Percentiles rank a stretch among this genome's conserved stretches.
These are phyloP conservation scores for Eucalyptus marginata DNA, from an alignment of 345 rosid genomes.

Conservation along the genomic window DNA sequence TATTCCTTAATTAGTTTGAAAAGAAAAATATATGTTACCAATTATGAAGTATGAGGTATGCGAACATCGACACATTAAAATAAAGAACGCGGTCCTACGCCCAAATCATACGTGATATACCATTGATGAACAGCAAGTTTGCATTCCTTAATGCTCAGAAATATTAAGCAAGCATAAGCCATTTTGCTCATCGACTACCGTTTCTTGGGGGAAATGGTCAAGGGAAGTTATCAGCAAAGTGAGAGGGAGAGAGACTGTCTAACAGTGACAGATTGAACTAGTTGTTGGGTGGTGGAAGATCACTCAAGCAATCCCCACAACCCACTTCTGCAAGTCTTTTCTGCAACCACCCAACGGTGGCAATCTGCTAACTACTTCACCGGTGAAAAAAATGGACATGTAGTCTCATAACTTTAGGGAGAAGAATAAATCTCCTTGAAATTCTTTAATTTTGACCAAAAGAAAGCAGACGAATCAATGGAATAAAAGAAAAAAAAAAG, in stretches of 20 bases:
- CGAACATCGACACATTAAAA: fast-evolving
- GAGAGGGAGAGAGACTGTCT: not conserved
- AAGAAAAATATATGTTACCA: fast-evolving
- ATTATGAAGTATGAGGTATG: fast-evolving
- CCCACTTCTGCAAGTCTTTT: not conserved
- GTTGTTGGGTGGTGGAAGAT: not conserved
- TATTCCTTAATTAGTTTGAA: too few relatives aligned
- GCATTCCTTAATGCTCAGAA: not conserved
- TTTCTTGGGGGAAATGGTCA: not conserved
- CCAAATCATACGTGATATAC: not conserved
- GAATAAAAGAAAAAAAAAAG: not conserved
- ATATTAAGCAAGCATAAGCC: not conserved
- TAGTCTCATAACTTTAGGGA: not conserved
- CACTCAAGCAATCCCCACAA: not conserved
- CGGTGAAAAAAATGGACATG: not conserved
- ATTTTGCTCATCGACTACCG: not conserved
- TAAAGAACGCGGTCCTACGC: fast-evolving
- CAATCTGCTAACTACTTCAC: not conserved
- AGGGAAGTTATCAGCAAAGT: not conserved
- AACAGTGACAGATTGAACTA: not conserved
- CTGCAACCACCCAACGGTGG: not conserved
- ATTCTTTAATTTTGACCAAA: not conserved
- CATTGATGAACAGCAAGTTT: not conserved
- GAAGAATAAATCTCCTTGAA: not conserved
- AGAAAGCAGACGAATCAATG: not conserved